Percentiles rank a stretch among this genome's conserved stretches.
Evolutionary conservation across 2,329 filamentous ascomycete species (phyloP).

Genomic region (Fusarium kyushuense): DNA sequence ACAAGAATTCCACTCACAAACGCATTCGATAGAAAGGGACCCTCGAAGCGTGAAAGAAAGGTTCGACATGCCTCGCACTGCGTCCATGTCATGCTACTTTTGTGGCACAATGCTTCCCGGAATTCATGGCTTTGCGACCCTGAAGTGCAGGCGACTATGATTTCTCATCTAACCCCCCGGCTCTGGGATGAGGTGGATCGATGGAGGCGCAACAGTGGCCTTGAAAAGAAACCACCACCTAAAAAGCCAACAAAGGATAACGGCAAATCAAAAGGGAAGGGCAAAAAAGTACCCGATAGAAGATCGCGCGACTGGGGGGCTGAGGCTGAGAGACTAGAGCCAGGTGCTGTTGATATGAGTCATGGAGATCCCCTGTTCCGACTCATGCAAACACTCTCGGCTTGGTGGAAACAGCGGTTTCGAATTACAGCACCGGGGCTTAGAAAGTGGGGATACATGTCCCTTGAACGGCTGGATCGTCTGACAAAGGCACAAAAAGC

Average conservation of each 20-base stretch:
- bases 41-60: conserved; percentile 84
- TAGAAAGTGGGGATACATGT: conserved; percentile 90
- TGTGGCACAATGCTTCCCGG: conserved; percentile 89
- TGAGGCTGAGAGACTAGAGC: conserved; percentile 76
- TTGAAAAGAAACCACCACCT: conserved; percentile 59
- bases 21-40: conserved; percentile 79
- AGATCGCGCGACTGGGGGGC: conserved; percentile 73
- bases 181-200: conserved; percentile 79
- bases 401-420: conserved; percentile 92
- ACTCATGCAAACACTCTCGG: conserved; percentile 79
- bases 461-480: conserved; percentile 78
- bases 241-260: conserved; percentile 44
- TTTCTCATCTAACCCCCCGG: conserved; percentile 76
- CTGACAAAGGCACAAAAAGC: conserved; percentile 77
- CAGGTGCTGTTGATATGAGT: conserved; percentile 80
- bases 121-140: conserved; percentile 87
- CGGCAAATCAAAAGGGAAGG: conserved; percentile 55
- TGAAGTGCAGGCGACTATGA: conserved; percentile 79
- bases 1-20: conserved; percentile 71
- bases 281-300: conserved; percentile 54
- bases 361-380: conserved; percentile 83
- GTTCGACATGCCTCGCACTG: conserved; percentile 85
- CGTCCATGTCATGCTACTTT: conserved; percentile 85
- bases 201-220: conserved; percentile 76
- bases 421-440: conserved; percentile 80